Percentiles rank a stretch among this genome's conserved stretches.
Evolutionary conservation across 2,329 filamentous ascomycete species (phyloP).

Genomic region (Allantophomopsis lycopodina): DNA sequence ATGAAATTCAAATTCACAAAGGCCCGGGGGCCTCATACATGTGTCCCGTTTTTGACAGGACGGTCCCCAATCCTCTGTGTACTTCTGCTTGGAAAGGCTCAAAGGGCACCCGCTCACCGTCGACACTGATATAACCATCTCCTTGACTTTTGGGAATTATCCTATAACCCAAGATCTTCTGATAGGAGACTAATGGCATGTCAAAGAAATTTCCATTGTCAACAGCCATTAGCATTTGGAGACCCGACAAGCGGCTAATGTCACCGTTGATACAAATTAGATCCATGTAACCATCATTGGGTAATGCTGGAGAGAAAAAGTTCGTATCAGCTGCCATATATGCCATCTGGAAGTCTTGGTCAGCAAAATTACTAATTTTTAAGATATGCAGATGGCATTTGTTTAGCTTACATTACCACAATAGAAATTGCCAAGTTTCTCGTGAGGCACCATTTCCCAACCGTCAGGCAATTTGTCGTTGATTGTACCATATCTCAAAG

Average conservation of each 20-base stretch:
- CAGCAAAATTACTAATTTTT: background rate
- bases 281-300: conserved; percentile 77
- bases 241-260: conserved; percentile 48
- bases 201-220: conserved; percentile 69
- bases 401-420: conserved; percentile 59
- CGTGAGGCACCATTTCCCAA: conserved; percentile 62
- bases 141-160: conserved; percentile 61
- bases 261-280: conserved; percentile 70
- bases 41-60: conserved; percentile 62
- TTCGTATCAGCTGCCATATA: conserved; percentile 80
- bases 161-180: conserved; percentile 78
- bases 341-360: conserved; percentile 47
- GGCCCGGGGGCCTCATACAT: conserved; percentile 55
- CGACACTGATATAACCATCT: conserved; percentile 82
- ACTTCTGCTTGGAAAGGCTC: conserved; percentile 86
- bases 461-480: conserved; percentile 61
- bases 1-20: conserved; percentile 1
- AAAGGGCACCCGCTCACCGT: conserved; percentile 80
- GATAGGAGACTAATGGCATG: conserved; percentile 61
- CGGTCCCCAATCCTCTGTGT: conserved; percentile 67
- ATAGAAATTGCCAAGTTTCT: conserved; percentile 85
- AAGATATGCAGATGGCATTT: background rate
- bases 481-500: conserved; percentile 66
- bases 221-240: conserved; percentile 59
- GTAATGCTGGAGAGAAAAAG: conserved; percentile 75